Evolutionary conservation across 805 yeast species (phyloP).

Genomic region (Myxozyma sirexii): DNA sequence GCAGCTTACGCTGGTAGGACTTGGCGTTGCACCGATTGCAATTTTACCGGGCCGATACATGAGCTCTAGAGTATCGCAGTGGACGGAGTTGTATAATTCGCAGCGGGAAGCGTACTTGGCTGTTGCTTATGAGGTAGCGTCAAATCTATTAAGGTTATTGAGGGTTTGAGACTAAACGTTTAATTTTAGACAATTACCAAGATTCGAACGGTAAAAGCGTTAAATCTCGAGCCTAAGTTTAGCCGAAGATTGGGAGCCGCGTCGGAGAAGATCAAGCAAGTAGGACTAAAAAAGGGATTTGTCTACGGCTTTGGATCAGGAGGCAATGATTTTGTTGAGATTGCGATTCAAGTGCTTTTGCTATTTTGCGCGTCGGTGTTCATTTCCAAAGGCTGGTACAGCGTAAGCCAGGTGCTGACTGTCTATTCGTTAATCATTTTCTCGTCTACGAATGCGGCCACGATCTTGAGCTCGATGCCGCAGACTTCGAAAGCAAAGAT

Average conservation of each 20-base stretch:
- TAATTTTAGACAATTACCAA: conserved; percentile 24
- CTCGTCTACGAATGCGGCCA: conserved; percentile 65
- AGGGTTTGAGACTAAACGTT: not conserved
- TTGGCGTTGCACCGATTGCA: conserved; percentile 72
- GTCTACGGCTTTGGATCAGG: conserved; percentile 34
- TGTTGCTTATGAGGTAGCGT: conserved; percentile 41
- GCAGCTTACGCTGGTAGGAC: conserved; percentile 82
- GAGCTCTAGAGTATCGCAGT: conserved; percentile 53
- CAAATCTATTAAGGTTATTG: not conserved
- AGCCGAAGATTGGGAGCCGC: conserved; percentile 41
- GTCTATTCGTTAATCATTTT: conserved; percentile 74
- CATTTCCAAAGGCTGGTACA: conserved; percentile 61
- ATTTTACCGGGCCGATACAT: conserved; percentile 54
- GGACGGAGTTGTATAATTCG: conserved; percentile 64
- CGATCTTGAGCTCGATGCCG: conserved; percentile 68
- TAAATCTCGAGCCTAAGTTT: conserved; percentile 59
- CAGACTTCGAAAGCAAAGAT: conserved; percentile 73
- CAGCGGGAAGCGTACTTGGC: conserved; percentile 59
- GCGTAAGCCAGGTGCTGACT: conserved; percentile 60
- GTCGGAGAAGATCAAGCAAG: conserved; percentile 10
- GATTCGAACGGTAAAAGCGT: conserved; percentile 63
- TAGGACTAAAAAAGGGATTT: conserved; percentile 37
- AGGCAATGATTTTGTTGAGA: conserved; percentile 48
- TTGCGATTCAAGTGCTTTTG: conserved; percentile 63
- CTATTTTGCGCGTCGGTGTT: conserved; percentile 77